Evolutionary conservation across 306 rosid species (phyloP).

Genomic region (Vachellia collinsii): DNA sequence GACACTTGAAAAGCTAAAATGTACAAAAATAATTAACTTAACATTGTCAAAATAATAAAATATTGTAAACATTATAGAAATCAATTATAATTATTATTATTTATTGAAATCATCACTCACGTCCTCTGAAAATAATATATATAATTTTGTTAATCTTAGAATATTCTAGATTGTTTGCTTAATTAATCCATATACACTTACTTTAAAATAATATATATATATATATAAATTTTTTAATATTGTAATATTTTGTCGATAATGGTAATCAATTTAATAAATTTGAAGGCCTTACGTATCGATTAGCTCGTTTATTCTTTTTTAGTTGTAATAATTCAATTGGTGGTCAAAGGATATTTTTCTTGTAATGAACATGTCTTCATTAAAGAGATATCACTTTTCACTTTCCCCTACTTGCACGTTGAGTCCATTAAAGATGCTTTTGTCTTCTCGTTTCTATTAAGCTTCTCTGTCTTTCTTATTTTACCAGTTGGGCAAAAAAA

Average conservation of each 20-base stretch:
- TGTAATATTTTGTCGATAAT: too few relatives aligned
- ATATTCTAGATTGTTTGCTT: too few relatives aligned
- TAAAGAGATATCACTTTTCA: background rate
- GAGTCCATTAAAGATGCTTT: background rate
- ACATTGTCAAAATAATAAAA: background rate
- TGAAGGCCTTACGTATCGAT: background rate
- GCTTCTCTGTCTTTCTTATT: too few relatives aligned
- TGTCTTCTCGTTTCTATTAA: too few relatives aligned
- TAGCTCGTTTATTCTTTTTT: too few relatives aligned
- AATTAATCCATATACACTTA: too few relatives aligned
- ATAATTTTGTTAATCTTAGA: too few relatives aligned
- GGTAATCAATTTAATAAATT: too few relatives aligned
- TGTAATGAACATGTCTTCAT: background rate
- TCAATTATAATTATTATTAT: background rate
- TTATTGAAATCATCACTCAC: background rate
- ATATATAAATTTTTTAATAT: too few relatives aligned
- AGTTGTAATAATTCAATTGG: background rate
- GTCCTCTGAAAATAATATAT: background rate
- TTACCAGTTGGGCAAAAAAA: too few relatives aligned
- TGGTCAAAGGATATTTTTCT: background rate
- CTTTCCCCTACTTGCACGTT: background rate
- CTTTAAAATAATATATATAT: too few relatives aligned
- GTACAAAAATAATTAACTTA: background rate
- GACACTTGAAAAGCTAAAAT: background rate
- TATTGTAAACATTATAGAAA: background rate